These are phyloP conservation scores for Dryas octopetala DNA, from an alignment of 306 rosid species.

Conservation along the genomic window DNA sequence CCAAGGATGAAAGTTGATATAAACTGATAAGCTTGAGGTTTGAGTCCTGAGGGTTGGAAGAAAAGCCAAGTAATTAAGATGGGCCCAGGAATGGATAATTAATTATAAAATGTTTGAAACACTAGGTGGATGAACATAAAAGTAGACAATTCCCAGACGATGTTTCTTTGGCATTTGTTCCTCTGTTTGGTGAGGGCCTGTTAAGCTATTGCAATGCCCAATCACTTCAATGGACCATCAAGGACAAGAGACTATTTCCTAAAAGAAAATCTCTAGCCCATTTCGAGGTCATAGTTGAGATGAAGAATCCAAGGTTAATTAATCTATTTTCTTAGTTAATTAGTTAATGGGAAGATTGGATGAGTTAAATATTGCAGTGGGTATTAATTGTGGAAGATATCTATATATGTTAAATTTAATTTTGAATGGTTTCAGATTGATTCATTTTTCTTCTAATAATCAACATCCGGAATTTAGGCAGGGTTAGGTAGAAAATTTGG, in stretches of 20 bases:
- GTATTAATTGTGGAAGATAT: too few species aligned
- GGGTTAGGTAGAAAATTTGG: too few species aligned
- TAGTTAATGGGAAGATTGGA: too few species aligned
- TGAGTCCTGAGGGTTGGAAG: background rate
- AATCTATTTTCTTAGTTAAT: too few species aligned
- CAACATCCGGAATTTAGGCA: too few species aligned
- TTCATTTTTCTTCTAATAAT: too few species aligned
- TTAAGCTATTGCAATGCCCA: background rate
- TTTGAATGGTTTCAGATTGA: too few species aligned
- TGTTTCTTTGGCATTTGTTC: background rate
- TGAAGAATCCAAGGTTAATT: background rate
- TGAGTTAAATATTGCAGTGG: too few species aligned
- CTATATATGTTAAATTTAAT: too few species aligned
- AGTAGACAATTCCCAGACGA: background rate
- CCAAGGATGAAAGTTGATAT: background rate
- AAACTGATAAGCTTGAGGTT: background rate
- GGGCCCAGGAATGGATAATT: background rate
- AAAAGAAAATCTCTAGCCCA: background rate
- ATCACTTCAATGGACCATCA: background rate
- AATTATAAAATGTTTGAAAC: background rate
- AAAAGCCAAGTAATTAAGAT: background rate
- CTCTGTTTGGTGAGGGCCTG: background rate
- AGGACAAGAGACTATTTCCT: background rate
- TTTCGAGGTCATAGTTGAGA: too few species aligned
- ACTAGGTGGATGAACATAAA: background rate